phyloP scores from a whole-genome alignment of 495 filamentous ascomycete species.

The Corynascus novoguineensis region DNA sequence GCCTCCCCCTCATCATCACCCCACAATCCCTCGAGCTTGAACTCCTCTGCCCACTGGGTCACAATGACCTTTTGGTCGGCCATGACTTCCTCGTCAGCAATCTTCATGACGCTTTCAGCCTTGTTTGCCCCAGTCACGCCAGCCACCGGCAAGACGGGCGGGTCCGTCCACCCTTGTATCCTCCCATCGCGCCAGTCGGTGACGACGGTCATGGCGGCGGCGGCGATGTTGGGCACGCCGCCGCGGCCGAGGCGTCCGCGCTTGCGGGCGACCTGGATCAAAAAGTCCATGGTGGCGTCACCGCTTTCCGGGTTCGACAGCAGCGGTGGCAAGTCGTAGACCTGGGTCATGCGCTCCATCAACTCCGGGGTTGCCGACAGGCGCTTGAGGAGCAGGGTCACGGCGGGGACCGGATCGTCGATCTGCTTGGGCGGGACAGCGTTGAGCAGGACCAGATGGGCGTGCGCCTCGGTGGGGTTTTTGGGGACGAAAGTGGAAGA shows the following conservation, averaged over 20 bases:
- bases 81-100: constrained; percentile 32
- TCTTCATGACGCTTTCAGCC: constrained; percentile 11
- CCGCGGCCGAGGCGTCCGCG: constrained; percentile 83
- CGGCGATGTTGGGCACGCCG: constrained; percentile 80
- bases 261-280: constrained; percentile 90
- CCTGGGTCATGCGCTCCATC: constrained; percentile 65
- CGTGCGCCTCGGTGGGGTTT: constrained; percentile 67
- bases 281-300: constrained; percentile 83
- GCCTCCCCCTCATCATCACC: constrained; percentile 48
- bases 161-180: constrained; percentile 86
- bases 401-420: constrained; percentile 80
- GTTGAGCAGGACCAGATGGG: constrained; percentile 80
- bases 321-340: constrained; percentile 80
- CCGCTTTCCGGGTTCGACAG: constrained; percentile 52
- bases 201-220: constrained; percentile 87
- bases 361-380: constrained; percentile 67
- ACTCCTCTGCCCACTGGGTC: constrained; percentile 89
- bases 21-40: constrained; percentile 93
- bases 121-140: constrained; percentile 20
- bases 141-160: constrained; percentile 54
- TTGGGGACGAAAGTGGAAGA: constrained; percentile 42
- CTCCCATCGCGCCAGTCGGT: constrained; percentile 94
- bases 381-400: constrained; percentile 71
- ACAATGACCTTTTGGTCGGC: constrained; percentile 83
- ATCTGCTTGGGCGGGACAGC: constrained; percentile 92